phyloP scores from a whole-genome alignment of 2,329 filamentous ascomycete species.

The Fusarium floridanum region DNA sequence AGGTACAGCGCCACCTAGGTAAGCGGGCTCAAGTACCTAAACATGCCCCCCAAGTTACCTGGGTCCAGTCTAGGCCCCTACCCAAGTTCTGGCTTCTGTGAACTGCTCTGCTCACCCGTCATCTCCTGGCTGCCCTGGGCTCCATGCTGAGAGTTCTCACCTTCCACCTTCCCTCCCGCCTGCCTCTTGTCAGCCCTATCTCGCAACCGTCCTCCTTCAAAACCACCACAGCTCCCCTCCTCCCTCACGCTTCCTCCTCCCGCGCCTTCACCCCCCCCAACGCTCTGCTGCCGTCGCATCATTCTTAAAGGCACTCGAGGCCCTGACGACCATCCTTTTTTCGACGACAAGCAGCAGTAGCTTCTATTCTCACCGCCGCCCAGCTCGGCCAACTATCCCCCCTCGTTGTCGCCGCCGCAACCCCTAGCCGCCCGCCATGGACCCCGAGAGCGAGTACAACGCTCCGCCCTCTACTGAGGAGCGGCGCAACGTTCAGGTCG shows the following conservation, averaged over 20 bases:
- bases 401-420: conserved; percentile 17
- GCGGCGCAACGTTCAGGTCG: conserved; percentile 74
- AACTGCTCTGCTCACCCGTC: conserved; percentile 32
- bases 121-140: conserved; percentile 19
- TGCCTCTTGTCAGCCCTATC: conserved; percentile 47
- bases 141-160: conserved; percentile 32
- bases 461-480: conserved; percentile 54
- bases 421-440: conserved; percentile 53
- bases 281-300: conserved; percentile 29
- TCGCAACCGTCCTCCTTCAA: conserved; percentile 41
- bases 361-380: conserved; percentile 44
- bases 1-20: conserved; percentile 19
- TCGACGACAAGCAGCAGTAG: conserved; percentile 30
- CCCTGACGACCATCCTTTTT: conserved; percentile 20
- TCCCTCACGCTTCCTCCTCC: conserved; percentile 4
- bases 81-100: conserved; percentile 1
- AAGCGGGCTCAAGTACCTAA: conserved; percentile 18
- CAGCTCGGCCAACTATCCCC: conserved; percentile 34
- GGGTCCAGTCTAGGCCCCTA: conserved; percentile 1
- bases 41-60: conserved; percentile 31
- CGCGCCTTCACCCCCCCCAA: conserved; percentile 11
- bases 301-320: conserved; percentile 11
- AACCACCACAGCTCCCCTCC: conserved; percentile 25
- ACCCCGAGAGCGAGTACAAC: conserved; percentile 59
- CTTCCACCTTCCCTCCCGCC: conserved; percentile 18